Evolutionary conservation across 108 stramenopile species (phyloP).

Genomic region (Chaetoceros tenuissimus): DNA sequence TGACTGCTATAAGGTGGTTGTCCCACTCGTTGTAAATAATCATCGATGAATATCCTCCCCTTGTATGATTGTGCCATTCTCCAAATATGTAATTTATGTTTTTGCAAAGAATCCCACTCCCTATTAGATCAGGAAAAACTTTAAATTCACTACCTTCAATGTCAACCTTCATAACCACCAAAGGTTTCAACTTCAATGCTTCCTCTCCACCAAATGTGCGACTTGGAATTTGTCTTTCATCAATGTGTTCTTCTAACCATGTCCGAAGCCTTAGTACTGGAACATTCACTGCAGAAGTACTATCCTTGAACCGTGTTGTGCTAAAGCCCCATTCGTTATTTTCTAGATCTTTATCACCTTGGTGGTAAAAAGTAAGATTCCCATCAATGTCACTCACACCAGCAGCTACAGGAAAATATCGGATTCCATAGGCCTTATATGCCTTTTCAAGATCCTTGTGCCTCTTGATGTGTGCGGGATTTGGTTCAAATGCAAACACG

Average conservation of each 20-base stretch:
- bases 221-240: conserved; percentile 13
- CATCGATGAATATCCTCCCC: no score
- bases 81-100: conserved; percentile 23
- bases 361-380: conserved; percentile 21
- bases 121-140: conserved; percentile 24
- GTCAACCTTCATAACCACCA: conserved; percentile 26
- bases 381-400: conserved; percentile 16
- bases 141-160: conserved; percentile 24
- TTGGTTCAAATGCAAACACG: conserved; percentile 26
- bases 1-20: no score
- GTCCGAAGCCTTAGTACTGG: conserved; percentile 14
- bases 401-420: conserved; percentile 13
- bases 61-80: no score
- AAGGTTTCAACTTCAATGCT: conserved; percentile 14
- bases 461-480: conserved; percentile 9
- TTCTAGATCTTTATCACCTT: neutral
- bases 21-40: no score
- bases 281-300: conserved; percentile 9
- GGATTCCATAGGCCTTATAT: conserved; percentile 20
- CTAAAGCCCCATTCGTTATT: conserved; percentile 20
- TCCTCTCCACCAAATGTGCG: neutral
- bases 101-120: conserved; percentile 13
- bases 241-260: conserved; percentile 23
- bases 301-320: conserved; percentile 1
- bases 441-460: conserved; percentile 6